Conservation (phyloP, 148 eudicot genomes). For the Pharnaceum exiguum region DNA sequence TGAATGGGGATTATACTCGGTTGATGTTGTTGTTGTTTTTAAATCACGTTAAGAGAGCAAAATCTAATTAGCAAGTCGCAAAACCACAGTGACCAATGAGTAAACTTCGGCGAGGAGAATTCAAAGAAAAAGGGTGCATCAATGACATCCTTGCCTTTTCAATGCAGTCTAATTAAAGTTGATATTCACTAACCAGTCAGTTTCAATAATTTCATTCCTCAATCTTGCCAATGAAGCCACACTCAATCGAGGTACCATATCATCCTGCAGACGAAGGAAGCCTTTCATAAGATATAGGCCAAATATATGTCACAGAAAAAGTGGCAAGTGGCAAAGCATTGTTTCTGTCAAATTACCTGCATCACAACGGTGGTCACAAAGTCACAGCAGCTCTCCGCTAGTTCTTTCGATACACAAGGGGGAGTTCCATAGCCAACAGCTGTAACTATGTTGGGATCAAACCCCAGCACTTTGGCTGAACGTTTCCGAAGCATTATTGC, state of each 20-base stretch:
- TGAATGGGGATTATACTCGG: too few relatives aligned
- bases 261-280: constrained; percentile 59
- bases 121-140: too few relatives aligned
- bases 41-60: too few relatives aligned
- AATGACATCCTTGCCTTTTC: neutral
- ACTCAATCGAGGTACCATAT: constrained; percentile 86
- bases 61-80: too few relatives aligned
- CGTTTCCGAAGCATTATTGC: constrained; percentile 84
- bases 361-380: constrained; percentile 78
- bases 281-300: neutral
- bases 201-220: constrained; percentile 88
- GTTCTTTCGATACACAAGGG: constrained; percentile 85
- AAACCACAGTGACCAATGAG: too few relatives aligned
- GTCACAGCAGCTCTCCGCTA: constrained; percentile 81
- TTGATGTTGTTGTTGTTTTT: too few relatives aligned
- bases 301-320: neutral
- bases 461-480: constrained; percentile 68
- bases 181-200: constrained; percentile 68
- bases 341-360: constrained; percentile 47
- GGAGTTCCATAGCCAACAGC: constrained; percentile 87
- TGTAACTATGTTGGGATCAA: constrained; percentile 66
- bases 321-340: neutral
- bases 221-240: constrained; percentile 74
- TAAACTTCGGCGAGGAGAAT: too few relatives aligned
- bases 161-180: neutral